Base-by-base conservation (phyloP, 352 stramenopile genomes). In the Pilasporangium apinafurcum region DNA sequence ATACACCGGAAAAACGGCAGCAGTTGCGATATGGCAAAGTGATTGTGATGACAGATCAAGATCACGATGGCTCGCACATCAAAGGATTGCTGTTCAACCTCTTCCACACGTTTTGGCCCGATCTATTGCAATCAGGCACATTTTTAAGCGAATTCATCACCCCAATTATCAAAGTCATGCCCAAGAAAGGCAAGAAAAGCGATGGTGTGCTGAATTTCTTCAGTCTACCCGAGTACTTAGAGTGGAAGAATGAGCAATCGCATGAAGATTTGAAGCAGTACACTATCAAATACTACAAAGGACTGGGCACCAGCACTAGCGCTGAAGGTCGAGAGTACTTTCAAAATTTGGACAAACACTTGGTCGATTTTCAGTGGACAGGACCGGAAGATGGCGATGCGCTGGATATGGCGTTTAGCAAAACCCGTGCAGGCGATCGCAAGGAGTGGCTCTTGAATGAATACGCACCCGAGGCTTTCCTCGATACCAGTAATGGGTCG, bases 11-110 rank as follows among this genome's bases (percentile, higher is more conserved):
- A 39, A 96, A 97, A 47, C 64, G 78, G 12, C 50, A 70, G 48
- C 82, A 78, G 22, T 73, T 99, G 31, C 90, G 97, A 17, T 99
- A 99, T 55, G 97, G 97, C n/a, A 95, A 97, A 48, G 70, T 99
- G 27, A 95, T 99, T 65, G 97, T 99, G 55, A 99, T 99, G 97
- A 97, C 97, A 6, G 97, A 99, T 81, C 97, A 99, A 77, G 97
- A 99, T 70, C 92, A 98, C 48, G 93, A 98, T 44, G 95, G 97
- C 8, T 98, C 83, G 28, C 97, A 99, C 68, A 99, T 99, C 78
- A 99, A 99, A 67, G 97, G 95, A 2, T 67, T 99, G 20, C 58
- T 98, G 28, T 98, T 99, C 68, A 99, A 99, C 57, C 92, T 99
- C 32, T 96, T 99, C 38, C 96, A 99, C 75, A 81, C 95, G 37